Base-by-base conservation (phyloP, 2,329 filamentous ascomycete species). In the Esteya vermicola region DNA sequence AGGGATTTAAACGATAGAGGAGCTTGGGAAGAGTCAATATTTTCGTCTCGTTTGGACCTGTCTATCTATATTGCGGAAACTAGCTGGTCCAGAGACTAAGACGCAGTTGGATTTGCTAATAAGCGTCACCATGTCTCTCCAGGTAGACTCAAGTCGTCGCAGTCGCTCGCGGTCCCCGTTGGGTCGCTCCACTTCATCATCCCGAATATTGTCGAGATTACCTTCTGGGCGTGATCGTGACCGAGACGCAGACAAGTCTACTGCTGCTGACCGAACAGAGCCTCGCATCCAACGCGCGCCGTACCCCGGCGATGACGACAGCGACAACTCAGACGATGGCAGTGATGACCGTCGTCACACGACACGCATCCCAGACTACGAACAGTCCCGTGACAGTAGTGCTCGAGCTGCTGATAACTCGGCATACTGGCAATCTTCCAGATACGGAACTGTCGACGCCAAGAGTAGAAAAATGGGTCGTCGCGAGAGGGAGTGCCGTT, bases 71-170 rank as follows among this genome's bases (percentile, higher is more conserved):
- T n/a, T n/a, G n/a, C n/a, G n/a, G n/a, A n/a, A n/a, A n/a, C n/a
- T n/a, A n/a, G n/a, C n/a, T n/a, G n/a, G n/a, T n/a, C n/a, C n/a
- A n/a, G n/a, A n/a, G n/a, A n/a, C n/a, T n/a, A n/a, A n/a, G n/a
- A n/a, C n/a, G n/a, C n/a, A n/a, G n/a, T n/a, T n/a, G n/a, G n/a
- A n/a, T n/a, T n/a, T n/a, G n/a, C n/a, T n/a, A n/a, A n/a, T n/a
- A n/a, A n/a, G n/a, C 26, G n/a, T n/a, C 19, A 49, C 43, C 50
- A 75, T 74, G 70, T 72, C 71, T 48, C 59, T 72, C 33, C 58
- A 61, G 41, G 63, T 70, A 39, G 64, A 67, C 43, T 62, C 64
- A 41, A 53, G 57, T 36, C 60, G 61, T 34, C 62, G 64, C 40
- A 63, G 58, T 36, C 67, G 67, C 39, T 67, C 68, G 38, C 60